Conservation (phyloP, 2,329 filamentous ascomycete species). For the Trichoderma citrinoviride region DNA sequence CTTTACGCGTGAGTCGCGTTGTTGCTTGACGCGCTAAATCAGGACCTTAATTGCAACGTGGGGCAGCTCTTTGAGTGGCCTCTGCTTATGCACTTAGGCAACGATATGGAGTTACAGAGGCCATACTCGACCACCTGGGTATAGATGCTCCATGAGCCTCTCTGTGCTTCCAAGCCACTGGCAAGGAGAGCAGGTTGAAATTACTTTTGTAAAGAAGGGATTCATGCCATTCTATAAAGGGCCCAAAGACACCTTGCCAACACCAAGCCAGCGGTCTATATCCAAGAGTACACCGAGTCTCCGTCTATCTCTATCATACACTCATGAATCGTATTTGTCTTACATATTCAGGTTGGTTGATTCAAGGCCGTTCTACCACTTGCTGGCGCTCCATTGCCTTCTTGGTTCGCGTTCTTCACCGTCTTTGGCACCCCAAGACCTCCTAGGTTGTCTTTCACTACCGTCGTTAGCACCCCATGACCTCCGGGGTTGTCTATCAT, state of each 20-base stretch:
- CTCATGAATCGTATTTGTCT: background rate
- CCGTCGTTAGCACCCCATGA: background rate
- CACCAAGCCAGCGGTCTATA: background rate
- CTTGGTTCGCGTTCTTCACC: no score
- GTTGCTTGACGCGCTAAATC: conserved; percentile 7
- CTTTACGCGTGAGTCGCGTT: conserved; percentile 23
- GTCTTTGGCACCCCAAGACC: background rate
- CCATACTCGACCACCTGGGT: no score
- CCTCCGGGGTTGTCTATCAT: background rate
- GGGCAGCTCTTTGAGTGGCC: background rate
- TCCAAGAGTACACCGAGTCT: background rate
- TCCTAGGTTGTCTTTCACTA: background rate
- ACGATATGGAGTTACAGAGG: background rate
- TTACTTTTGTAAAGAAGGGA: background rate
- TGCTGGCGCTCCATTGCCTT: background rate
- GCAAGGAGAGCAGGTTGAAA: background rate
- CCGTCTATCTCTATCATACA: conserved; percentile 1
- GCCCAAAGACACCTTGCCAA: background rate
- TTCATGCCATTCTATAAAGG: background rate
- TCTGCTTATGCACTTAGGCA: background rate
- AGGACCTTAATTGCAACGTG: conserved; percentile 8
- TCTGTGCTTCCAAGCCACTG: background rate
- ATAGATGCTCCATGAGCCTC: no score
- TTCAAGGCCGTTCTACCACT: background rate
- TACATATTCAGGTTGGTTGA: background rate